phyloP scores from a whole-genome alignment of 495 filamentous ascomycete species.

The Xylaria telfairii region DNA sequence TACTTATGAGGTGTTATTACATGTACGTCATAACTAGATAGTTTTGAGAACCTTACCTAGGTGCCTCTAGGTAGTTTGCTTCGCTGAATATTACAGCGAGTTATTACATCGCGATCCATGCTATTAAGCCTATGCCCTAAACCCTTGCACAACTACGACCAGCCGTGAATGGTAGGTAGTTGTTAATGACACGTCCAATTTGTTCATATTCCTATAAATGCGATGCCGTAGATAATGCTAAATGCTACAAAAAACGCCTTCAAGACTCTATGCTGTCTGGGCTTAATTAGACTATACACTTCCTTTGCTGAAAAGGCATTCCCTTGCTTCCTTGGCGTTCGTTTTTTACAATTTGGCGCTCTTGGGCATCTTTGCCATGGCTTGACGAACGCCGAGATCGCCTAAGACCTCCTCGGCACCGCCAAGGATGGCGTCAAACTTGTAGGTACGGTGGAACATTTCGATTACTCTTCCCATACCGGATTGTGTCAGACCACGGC shows the following conservation, averaged over 20 bases:
- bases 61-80: neutral
- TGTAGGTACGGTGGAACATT: slow-evolving; percentile 83
- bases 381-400: slow-evolving; percentile 82
- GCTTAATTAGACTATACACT: slow-evolving; percentile 1
- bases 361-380: slow-evolving; percentile 82
- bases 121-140: neutral
- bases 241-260: slow-evolving; percentile 13
- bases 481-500: slow-evolving; percentile 77
- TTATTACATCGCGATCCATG: slow-evolving; percentile 3
- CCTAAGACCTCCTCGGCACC: slow-evolving; percentile 85
- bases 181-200: neutral
- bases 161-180: too few relatives aligned
- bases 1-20: slow-evolving; percentile 11
- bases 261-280: neutral
- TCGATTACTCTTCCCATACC: slow-evolving; percentile 85
- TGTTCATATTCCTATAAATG: slow-evolving; percentile 8
- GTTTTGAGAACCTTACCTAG: slow-evolving; percentile 11
- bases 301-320: slow-evolving; percentile 13
- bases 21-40: slow-evolving; percentile 20
- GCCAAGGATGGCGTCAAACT: slow-evolving; percentile 88
- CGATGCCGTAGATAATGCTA: slow-evolving; percentile 3
- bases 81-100: slow-evolving; percentile 1
- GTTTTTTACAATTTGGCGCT: slow-evolving; percentile 67
- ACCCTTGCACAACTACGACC: neutral
- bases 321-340: neutral